Base-by-base conservation (phyloP, 1,139 yeast species). In the Pneumocystis jirovecii region DNA sequence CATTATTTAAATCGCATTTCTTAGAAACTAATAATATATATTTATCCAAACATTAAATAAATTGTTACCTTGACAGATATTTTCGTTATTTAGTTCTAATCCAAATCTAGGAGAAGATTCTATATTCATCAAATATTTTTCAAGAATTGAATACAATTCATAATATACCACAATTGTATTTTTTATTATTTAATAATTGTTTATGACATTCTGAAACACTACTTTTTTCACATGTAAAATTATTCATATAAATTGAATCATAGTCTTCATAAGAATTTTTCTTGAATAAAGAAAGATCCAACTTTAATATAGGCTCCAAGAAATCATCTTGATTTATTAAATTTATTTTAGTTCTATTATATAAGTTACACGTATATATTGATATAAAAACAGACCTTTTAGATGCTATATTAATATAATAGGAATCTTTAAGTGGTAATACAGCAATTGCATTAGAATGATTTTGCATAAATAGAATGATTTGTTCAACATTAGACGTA, bases 401-500 rank as follows among this genome's bases (percentile, higher is more conserved):
- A 31, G 60, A 63, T n/a, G 63, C 61, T 15, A 65, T 19, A 19
- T 57, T 63, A 31, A 61, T 29, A 12, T 40, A 50, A 10, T 31
- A 19, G 25, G 31, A 56, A 34, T 63, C 59, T 25, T 65, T 35
- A 45, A 62, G 61, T n/a, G 66, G 63, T n/a, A 31, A 35, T 10
- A 65, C 63, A 19, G 62, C 62, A 29, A 65, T 59, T 21, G 63
- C 65, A 39, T 42, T 60, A 12, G 35, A 35, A 19, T 42, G 44
- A 17, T 45, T 31, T 8, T n/a, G 61, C 7, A 60, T 63, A 29
- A 40, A 65, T 21, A 44, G 8, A 17, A 61, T 40, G 17, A 65
- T 60, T 39, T 31, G 64, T 19, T 35, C 31, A 15, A 39, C 19
- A 10, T 21, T 42, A 25, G 64, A 15, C 12, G 61, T 19, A 6